Base-by-base conservation (phyloP, 2,329 filamentous ascomycete genomes). In the Talaromyces sp. region DNA sequence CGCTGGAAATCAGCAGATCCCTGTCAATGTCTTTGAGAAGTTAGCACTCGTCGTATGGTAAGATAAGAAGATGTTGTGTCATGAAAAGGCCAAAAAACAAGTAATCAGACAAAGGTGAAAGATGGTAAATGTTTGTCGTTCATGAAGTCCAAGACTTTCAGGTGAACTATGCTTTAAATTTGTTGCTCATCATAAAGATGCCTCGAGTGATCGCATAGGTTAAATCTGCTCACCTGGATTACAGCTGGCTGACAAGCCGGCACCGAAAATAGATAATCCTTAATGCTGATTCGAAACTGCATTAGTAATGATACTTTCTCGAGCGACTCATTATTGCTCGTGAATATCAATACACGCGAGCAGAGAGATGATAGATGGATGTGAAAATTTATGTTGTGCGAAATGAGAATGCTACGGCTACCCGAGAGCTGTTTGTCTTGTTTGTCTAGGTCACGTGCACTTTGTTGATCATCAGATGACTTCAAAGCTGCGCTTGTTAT, bases 111-210 rank as follows among this genome's bases (percentile, higher is more conserved):
- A 67, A 66, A 62, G 60, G 39, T 71, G 71, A 72, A 72, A 72
- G 71, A 72, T 72, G 70, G 65, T 68, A 58, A 65, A 61, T 58
- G 65, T 66, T 72, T 72, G 62, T 72, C 71, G 68, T 72, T 72
- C 71, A 72, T 63, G 31, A 67, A 64, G 66, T 69, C 67, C 60
- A 63, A 69, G 70, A 68, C 67, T 68, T 68, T 72, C 71, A 72
- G 71, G 66, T 72, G 71, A 72, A 72, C 71, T 72, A 72, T 72
- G 71, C 71, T 70, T 72, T 64, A 62, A 67, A 67, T 57, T 65
- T 65, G 65, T 65, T 66, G 65, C 62, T 72, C 71, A 72, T 72
- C 71, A 72, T 67, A 56, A 63, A 65, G 27, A 65, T 10, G 64
- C 47, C 60, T 60, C 27, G 54, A 27, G 59, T 50, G 13, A 35